A percentile compares a stretch with the other conserved stretches of the same genome.
These are phyloP conservation scores for Amesomyces nigricolor DNA, from an alignment of 2,329 filamentous ascomycete genomes.

Conservation along the genomic window DNA sequence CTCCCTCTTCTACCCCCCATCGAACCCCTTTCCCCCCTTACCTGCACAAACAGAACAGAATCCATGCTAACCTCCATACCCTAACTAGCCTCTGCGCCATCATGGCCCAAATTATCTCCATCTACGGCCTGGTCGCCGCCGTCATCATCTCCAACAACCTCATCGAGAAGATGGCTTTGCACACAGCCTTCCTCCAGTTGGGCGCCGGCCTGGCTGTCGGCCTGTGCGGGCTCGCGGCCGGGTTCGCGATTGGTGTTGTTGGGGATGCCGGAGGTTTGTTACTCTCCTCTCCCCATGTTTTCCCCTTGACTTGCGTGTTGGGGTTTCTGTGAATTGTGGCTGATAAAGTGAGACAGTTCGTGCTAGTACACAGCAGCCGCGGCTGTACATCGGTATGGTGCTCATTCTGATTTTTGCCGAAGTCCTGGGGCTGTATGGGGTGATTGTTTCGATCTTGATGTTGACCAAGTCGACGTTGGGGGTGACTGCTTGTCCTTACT, in stretches of 20 bases:
- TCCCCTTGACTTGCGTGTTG: neutral
- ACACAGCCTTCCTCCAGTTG: slow-evolving; percentile 78
- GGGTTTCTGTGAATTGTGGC: neutral
- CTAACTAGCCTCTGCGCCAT: slow-evolving; percentile 84
- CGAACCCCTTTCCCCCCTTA: too few species aligned
- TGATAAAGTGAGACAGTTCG: slow-evolving; percentile 50
- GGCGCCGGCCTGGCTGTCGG: slow-evolving; percentile 77
- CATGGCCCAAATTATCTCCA: slow-evolving; percentile 99
- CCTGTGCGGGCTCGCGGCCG: slow-evolving; percentile 74
- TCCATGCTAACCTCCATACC: neutral
- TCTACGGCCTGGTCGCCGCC: slow-evolving; percentile 85
- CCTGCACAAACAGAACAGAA: too few species aligned
- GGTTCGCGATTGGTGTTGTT: slow-evolving; percentile 82
- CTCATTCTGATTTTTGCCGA: slow-evolving; percentile 99
- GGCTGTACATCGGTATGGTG: slow-evolving; percentile 96
- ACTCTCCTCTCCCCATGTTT: neutral
- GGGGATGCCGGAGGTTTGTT: slow-evolving; percentile 62
- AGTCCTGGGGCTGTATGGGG: slow-evolving; percentile 66
- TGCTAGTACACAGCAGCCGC: slow-evolving; percentile 76
- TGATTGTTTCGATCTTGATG: slow-evolving; percentile 46
- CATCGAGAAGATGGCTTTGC: slow-evolving; percentile 61
- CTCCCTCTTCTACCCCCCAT: too few species aligned
- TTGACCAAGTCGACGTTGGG: slow-evolving; percentile 38
- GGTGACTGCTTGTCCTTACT: slow-evolving; percentile 37
- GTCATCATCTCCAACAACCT: slow-evolving; percentile 79